Evolutionary conservation across 2,329 filamentous ascomycete genomes (phyloP).

Genomic region (Penicillium polonicum): DNA sequence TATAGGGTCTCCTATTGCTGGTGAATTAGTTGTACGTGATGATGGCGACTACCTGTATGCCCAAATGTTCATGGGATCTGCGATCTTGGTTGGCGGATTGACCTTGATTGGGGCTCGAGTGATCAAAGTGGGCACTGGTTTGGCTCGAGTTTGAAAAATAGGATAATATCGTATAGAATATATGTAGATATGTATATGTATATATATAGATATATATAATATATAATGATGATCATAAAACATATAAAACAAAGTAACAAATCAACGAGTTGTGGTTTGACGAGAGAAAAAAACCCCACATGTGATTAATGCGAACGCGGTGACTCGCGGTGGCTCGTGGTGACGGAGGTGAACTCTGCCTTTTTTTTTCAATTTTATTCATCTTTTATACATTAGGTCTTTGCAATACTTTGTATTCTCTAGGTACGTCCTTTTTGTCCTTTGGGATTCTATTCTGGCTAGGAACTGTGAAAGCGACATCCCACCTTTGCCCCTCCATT

Average conservation of each 20-base stretch:
- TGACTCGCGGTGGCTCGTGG: conserved; percentile 14
- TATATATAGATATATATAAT: background rate
- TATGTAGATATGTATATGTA: background rate
- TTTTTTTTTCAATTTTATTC: background rate
- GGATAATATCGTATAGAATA: background rate
- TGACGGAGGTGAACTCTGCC: background rate
- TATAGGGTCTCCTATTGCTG: conserved; percentile 56
- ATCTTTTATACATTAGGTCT: background rate
- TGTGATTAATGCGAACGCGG: conserved; percentile 22
- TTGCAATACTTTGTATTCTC: background rate
- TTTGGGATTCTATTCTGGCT: background rate
- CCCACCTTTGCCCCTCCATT: conserved; percentile 22
- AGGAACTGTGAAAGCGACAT: background rate
- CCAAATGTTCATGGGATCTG: conserved; percentile 52
- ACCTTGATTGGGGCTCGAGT: conserved; percentile 45
- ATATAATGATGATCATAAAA: background rate
- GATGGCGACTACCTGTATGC: conserved; percentile 51
- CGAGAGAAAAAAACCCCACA: conserved; percentile 4
- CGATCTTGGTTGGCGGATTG: conserved; percentile 46
- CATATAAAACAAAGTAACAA: background rate
- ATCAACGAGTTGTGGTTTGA: conserved; percentile 4
- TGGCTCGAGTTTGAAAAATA: conserved; percentile 34
- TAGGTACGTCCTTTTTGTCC: background rate
- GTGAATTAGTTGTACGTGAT: conserved; percentile 50
- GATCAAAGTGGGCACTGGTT: conserved; percentile 31